Evolutionary conservation across 2,329 filamentous ascomycete genomes (phyloP), one percentile per base, ranked within the genome.

Genomic region (Diaporthe humulicola): DNA sequence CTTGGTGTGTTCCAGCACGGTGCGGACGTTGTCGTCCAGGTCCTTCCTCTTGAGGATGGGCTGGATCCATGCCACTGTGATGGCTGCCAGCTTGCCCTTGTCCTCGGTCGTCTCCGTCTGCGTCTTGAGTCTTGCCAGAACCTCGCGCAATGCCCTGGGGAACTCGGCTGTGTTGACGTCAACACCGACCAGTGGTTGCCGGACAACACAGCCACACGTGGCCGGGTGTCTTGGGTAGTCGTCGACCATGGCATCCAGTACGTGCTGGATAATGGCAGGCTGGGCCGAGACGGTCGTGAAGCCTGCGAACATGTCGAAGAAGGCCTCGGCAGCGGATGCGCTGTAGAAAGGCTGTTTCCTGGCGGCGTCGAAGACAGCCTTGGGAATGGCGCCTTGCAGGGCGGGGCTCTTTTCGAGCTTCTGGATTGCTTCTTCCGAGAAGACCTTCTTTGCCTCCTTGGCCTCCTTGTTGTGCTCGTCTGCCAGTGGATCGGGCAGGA

Each of bases 301-400:
- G 8, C 88, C 86, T 3, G 91, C 87, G 77, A 98, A 93, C 85
- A 97, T 90, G 79, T 93, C 87, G 83, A 97, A 98, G 84, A 98
- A 98, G 30, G 89, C 86, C 79, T 93, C 92, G 4, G 92, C 95
- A 9, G 95, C 88, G 1, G 87, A 85, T 2, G 91, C 84, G 75
- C 90, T 90, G 81, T 93, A 91, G 77, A 94, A 92, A 70, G 93
- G 90, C 79, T 98, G 93, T 82, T 93, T 95, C 85, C 92, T 92
- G 8, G 95, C 93, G 30, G 95, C 91, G 80, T 98, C 95, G 81
- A 98, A 98, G 64, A 99, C 94, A 52, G 96, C 95, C 73, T 95
- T 90, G 2, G 97, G 96, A 78, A 99, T 98, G 22, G 95, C 97
- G n/a, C 97, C 97, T 75, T 94, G 94, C 77, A 98, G 88, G 14